Evolutionary conservation across 177 flowering plant genomes (phyloP), one percentile per base, ranked within the genome.

Genomic region (Vitis hybrid): DNA sequence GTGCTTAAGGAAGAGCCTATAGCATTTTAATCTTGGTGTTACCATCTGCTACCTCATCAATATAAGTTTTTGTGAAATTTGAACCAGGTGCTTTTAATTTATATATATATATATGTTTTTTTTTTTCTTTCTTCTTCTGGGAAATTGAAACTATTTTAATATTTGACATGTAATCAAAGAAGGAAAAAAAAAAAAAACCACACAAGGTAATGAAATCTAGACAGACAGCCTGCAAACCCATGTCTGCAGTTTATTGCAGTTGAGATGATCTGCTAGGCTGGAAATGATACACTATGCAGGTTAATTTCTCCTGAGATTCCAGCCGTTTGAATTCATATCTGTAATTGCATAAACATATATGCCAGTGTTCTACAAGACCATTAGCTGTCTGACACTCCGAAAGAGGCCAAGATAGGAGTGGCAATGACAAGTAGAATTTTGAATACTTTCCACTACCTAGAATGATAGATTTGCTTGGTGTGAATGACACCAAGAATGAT

Each of bases 1-100:
- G 20, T 81, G 72, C 81, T 91, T 26, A 85, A 74, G 71, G 86
- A 87, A 67, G 95, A 87, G 69, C 74, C 81, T 16, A 74, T 92
- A 33, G 86, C 83, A 65, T 31, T 79, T 16, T 89, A 73, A 77
- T 58, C 14, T 45, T 55, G 49, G 22, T 64, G 2, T 51, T 56
- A 20, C 7, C 20, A 8, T 39, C 58, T 5, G 8, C 61, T 75
- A 4, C 1, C 26, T 64, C 33, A 58, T 51, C 71, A 74, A 60
- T 56, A 48, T 9, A 10, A 68, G 67, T 66, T 72, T 52, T 58
- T 62, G 19, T 50, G 66, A 81, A 84, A 79, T 80, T 74, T 59
- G 65, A 18, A 51, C 49, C 39, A 51, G 13, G 5, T 53, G 53
- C 58, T 53, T 31, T 60, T 59, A 60, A 22, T 26, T 39, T n/a